Conservation (phyloP, 2,329 filamentous ascomycete genomes). For the Curvularia sp. region DNA sequence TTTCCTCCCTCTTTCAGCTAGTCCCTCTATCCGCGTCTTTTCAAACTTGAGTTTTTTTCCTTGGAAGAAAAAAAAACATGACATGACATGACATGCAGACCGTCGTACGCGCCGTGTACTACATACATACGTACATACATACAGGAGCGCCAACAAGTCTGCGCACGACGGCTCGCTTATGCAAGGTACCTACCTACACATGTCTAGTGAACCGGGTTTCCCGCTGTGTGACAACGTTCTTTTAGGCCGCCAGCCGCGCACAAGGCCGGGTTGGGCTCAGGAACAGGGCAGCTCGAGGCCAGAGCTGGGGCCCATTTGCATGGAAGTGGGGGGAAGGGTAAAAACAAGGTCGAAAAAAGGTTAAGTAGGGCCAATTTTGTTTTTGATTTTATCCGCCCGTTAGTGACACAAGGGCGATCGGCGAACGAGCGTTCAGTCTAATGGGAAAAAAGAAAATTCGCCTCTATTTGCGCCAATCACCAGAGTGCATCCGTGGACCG, state of each 20-base stretch:
- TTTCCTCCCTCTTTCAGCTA: too few species aligned
- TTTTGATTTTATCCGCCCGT: background rate
- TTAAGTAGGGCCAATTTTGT: background rate
- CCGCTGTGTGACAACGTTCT: background rate
- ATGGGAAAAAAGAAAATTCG: background rate
- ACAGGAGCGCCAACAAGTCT: background rate
- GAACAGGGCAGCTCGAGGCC: background rate
- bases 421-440: constrained; percentile 5
- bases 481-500: background rate
- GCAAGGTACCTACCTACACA: background rate
- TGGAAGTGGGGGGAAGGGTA: too few species aligned
- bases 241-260: background rate
- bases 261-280: background rate
- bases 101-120: too few species aligned
- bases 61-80: too few species aligned
- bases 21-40: too few species aligned
- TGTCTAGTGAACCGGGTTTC: background rate
- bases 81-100: too few species aligned
- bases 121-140: too few species aligned
- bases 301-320: too few species aligned
- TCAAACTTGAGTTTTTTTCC: too few species aligned
- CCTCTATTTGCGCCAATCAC: background rate
- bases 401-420: background rate
- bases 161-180: background rate
- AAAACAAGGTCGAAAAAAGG: too few species aligned